These are phyloP conservation scores for Fragaria nilgerrensis DNA, from an alignment of 306 rosid species.

Conservation along the genomic window DNA sequence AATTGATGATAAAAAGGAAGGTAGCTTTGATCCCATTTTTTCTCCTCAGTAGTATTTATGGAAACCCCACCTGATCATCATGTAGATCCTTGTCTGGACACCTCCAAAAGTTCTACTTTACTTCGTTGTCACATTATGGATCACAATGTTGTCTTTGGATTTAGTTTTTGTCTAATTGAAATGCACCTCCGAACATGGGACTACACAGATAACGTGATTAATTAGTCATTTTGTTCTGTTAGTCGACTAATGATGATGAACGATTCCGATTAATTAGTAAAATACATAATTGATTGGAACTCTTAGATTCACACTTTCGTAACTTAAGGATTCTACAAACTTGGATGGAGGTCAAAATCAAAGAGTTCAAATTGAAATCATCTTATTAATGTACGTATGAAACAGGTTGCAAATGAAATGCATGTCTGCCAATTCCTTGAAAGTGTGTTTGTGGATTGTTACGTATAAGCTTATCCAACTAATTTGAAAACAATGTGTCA, in stretches of 20 bases:
- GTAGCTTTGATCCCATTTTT: not conserved
- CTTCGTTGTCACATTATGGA: not conserved
- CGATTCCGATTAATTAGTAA: not conserved
- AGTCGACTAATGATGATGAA: not conserved
- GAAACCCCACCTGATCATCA: constrained; percentile 1
- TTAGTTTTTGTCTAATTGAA: not conserved
- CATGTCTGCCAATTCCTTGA: no score
- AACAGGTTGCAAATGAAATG: not conserved
- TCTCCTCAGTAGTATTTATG: not conserved
- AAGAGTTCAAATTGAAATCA: not conserved
- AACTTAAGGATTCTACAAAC: not conserved
- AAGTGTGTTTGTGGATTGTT: not conserved
- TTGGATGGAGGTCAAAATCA: not conserved
- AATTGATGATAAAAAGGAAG: not conserved
- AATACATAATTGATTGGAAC: not conserved
- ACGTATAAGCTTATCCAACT: not conserved
- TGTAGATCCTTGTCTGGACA: not conserved
- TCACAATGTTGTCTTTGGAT: not conserved
- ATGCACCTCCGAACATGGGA: not conserved
- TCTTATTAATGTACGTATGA: not conserved
- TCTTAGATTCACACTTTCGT: not conserved
- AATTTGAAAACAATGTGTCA: not conserved
- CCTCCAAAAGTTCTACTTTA: not conserved
- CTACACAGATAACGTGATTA: not conserved
- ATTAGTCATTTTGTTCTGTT: not conserved